Base-by-base conservation (phyloP, 78 protist species). In the Tieghemostelium lacteum region DNA sequence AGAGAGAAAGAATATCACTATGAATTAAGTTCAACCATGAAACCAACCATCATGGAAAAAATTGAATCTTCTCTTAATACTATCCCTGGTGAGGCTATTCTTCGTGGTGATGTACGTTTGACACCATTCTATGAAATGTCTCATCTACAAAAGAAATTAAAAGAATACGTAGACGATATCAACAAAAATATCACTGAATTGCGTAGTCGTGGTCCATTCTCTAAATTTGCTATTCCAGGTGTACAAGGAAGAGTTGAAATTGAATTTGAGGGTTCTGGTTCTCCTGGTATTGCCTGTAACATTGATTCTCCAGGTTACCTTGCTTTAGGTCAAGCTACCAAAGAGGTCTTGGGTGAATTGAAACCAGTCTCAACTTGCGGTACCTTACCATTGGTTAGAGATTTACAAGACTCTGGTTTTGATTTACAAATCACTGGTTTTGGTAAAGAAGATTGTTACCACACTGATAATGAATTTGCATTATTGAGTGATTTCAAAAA, bases 361-460 rank as follows among this genome's bases (percentile, higher is more conserved):
- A 57, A 75, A 55, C 93, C 96, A 69, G 77, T 73, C 52, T 50
- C 96, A 26, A 92, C 78, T 22, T 64, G 83, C 29, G 96, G 96
- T 40, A 75, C 94, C 1, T 73, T 93, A 31, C 96, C 96, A 37
- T 64, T 93, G 7, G 93, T 93, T 14, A 76, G 80, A 24, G 91
- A 93, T n/a, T 55, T 93, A 29, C 69, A 73, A 66, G 78, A 62
- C 66, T 33, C 36, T 26, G 96, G 96, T 52, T 62, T 93, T 24
- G 96, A 93, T 76, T 33, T 93, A 65, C 96, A 93, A 63, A 86
- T 73, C 64, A 80, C 80, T 75, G 96, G 96, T 55, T 93, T 76
- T 29, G 94, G 94, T 64, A 58, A 60, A 37, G 87, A 76, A 49
- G 87, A 88, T 24, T 36, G 58, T 28, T 88, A 88, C 22, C 94